A percentile compares a stretch with the other conserved stretches of the same genome.
These are phyloP conservation scores for Zizania palustris DNA, from an alignment of 202 grass and related monocot genomes.

Conservation along the genomic window DNA sequence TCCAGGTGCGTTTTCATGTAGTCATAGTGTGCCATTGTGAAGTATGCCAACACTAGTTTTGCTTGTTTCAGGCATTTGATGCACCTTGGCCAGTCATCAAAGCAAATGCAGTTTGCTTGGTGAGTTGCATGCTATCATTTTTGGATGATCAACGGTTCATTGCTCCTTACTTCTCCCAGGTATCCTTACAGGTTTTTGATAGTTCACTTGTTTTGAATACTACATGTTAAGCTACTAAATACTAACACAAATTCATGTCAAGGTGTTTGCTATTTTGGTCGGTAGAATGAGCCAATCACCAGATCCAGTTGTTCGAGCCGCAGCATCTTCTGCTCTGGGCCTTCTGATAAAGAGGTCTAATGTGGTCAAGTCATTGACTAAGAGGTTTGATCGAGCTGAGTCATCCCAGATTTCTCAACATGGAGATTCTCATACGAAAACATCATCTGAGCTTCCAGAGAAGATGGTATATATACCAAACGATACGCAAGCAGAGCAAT, in stretches of 20 bases:
- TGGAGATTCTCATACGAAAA: conserved; percentile 39
- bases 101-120: conserved; percentile 94
- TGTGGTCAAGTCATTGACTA: conserved; percentile 54
- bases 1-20: conserved; percentile 65
- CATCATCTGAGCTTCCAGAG: conserved; percentile 38
- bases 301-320: conserved; percentile 74
- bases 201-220: conserved; percentile 12
- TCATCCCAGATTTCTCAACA: conserved; percentile 51
- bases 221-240: neutral
- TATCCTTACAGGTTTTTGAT: conserved; percentile 45
- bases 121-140: conserved; percentile 81
- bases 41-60: conserved; percentile 24
- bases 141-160: conserved; percentile 86
- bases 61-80: conserved; percentile 76
- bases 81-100: conserved; percentile 90
- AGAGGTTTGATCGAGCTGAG: conserved; percentile 57
- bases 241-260: conserved; percentile 30
- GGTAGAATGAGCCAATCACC: conserved; percentile 76
- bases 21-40: neutral
- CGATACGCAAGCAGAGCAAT: conserved; percentile 33
- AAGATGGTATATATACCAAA: conserved; percentile 27
- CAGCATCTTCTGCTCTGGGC: conserved; percentile 78
- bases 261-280: conserved; percentile 83
- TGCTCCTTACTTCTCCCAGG: conserved; percentile 94
- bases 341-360: conserved; percentile 81